A percentile compares a stretch with the other conserved stretches of the same genome.
These are phyloP conservation scores for Erigeron canadensis DNA, from an alignment of 129 eudicot genomes.

Conservation along the genomic window DNA sequence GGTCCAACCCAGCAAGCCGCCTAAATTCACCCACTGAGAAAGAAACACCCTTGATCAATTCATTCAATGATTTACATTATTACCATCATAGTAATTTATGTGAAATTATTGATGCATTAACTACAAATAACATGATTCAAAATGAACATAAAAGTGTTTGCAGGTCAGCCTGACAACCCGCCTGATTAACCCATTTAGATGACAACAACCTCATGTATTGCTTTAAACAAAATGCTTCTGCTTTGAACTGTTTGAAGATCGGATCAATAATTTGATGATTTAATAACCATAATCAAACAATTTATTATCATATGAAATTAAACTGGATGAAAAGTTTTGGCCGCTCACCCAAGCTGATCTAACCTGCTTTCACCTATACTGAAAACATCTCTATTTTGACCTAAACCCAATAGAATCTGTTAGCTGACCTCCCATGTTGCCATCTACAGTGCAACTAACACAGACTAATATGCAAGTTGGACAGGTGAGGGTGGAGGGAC, in stretches of 20 bases:
- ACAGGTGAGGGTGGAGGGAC: slow-evolving; percentile 4
- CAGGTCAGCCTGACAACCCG: background rate
- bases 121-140: background rate
- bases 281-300: background rate
- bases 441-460: background rate
- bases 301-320: background rate
- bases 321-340: background rate
- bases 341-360: background rate
- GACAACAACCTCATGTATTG: background rate
- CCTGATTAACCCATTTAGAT: background rate
- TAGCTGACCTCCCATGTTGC: background rate
- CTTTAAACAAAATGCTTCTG: background rate
- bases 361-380: background rate
- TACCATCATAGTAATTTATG: background rate
- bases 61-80: background rate
- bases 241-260: background rate
- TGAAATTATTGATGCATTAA: background rate
- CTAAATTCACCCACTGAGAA: background rate
- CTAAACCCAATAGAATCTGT: background rate
- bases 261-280: background rate
- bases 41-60: background rate
- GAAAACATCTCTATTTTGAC: background rate
- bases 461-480: background rate
- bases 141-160: background rate
- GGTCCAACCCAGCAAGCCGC: background rate